These are phyloP conservation scores for Alliaria petiolata DNA, from an alignment of 345 rosid genomes.

Conservation along the genomic window DNA sequence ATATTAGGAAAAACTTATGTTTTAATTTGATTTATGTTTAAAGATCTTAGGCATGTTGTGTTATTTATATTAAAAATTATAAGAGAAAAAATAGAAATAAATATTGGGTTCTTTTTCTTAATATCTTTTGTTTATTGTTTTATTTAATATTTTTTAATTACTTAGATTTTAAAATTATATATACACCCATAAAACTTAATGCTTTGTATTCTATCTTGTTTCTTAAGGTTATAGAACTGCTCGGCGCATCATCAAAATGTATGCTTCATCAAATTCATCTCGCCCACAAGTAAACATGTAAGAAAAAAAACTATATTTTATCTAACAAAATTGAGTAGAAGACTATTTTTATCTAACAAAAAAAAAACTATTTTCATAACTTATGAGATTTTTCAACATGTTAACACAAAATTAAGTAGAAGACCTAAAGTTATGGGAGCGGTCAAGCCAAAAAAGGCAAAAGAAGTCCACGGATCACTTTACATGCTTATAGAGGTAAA, in stretches of 20 bases:
- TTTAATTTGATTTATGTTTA: neutral
- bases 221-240: slow-evolving; percentile 14
- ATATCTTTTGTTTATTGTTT: neutral
- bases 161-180: neutral
- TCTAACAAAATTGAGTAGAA: no score
- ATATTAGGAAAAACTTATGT: neutral
- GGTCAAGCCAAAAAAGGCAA: slow-evolving; percentile 14
- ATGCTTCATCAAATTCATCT: neutral
- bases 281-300: slow-evolving; percentile 17
- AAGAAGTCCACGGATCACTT: slow-evolving; percentile 22
- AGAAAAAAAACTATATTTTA: neutral
- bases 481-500: slow-evolving; percentile 23
- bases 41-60: neutral
- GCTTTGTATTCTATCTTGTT: neutral
- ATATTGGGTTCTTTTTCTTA: neutral
- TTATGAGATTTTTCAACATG: neutral
- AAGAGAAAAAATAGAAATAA: neutral
- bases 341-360: no score
- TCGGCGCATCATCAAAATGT: neutral
- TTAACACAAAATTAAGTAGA: slow-evolving; percentile 5
- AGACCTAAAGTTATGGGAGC: neutral
- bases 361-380: no score
- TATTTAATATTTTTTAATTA: neutral
- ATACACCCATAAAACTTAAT: neutral
- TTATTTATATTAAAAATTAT: neutral